Base-by-base conservation (phyloP, 2,329 filamentous ascomycete species). In the Ceratocystiopsis sp. region DNA sequence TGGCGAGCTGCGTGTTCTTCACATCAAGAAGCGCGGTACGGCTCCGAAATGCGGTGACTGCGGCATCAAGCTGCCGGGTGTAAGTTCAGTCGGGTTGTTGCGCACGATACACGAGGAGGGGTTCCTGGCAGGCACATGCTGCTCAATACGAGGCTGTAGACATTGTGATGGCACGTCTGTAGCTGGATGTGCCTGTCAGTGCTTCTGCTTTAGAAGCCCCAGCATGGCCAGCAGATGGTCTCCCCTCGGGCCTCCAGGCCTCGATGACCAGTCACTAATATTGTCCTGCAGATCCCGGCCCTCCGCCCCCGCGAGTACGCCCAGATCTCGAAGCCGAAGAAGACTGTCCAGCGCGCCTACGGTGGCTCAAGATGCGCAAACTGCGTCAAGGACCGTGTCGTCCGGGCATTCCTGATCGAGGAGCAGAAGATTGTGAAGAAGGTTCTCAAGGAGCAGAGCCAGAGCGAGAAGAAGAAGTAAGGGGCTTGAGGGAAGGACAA, bases 341-440 rank as follows among this genome's bases (percentile, higher is more conserved):
- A 98, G 85, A 94, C 85, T 60, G 91, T 98, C 65, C 84, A 91
- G 74, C 86, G 91, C 60, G 87, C 91, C 61, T 98, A 98, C 67
- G 87, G 91, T 67, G 91, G 91, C 62, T 95, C 87, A 60, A 84
- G 91, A 78, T 98, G 91, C 75, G 86, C 83, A 63, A 91, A 85
- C 77, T 98, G 91, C 69, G 91, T 98, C 57, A 87, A 89, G 68
- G 91, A 98, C 75, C 83, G 91, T 59, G 84, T 98, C 57, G 85
- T 95, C 41, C 85, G 91, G 58, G 91, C 91, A 53, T 98, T 98
- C 81, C 73, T 98, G 66, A 96, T 98, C 55, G 93, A 98, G 76
- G 91, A 98, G 80, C 91, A 98, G 78, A 98, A 98, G 84, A 96
- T 98, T 60, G 91, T 98, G 70, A 98, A 98, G 86, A 98, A 98